Base-by-base conservation (phyloP, 1,284 basidiomycete genomes). In the Trametes hirsuta region DNA sequence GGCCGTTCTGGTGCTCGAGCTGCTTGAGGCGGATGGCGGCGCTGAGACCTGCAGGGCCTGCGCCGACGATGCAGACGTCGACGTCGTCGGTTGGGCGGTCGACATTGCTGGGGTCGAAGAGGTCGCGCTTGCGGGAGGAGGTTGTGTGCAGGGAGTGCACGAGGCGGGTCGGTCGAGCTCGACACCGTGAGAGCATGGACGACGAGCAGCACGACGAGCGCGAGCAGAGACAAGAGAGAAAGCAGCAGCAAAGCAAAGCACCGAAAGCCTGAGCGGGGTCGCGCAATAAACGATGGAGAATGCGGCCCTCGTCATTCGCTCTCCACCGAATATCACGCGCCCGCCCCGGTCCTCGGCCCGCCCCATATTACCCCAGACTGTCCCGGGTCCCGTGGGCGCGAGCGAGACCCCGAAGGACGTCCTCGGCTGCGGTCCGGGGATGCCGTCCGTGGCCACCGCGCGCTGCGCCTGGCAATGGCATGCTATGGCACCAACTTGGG, bases 11-110 rank as follows among this genome's bases (percentile, higher is more conserved):
- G 65, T 85, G 79, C 70, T 96, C 94, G 45, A 98, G 86, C 77
- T 99, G 96, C 79, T 97, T 98, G 59, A 99, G 81, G 36, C 93
- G 84, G 69, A 99, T 99, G 4, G 97, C 97, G n/a, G 97, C 96
- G 69, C 90, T 91, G 60, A 99, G 84, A 36, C 97, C 97, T 0
- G 97, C 95, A 2, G 97, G 97, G 1, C 97, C 97, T 14, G 86
- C 96, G 24, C 97, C 97, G 64, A 98, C 95, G 69, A 99, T 98
- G 74, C 95, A 95, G 37, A 98, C 95, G 69, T 99, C 97, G 50
- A 95, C 95, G 64, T 96, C 88, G 70, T 97, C 95, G 56, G 88
- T 84, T 24, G 86, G 85, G 11, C 95, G 84, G 66, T 96, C 91
- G 30, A 94, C 81, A 46, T 69, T 72, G 35, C 67, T 69, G 4